Evolutionary conservation across 176 grass and related monocot species (phyloP), one percentile per base, ranked within the genome.

Genomic region (Pharus latifolius): DNA sequence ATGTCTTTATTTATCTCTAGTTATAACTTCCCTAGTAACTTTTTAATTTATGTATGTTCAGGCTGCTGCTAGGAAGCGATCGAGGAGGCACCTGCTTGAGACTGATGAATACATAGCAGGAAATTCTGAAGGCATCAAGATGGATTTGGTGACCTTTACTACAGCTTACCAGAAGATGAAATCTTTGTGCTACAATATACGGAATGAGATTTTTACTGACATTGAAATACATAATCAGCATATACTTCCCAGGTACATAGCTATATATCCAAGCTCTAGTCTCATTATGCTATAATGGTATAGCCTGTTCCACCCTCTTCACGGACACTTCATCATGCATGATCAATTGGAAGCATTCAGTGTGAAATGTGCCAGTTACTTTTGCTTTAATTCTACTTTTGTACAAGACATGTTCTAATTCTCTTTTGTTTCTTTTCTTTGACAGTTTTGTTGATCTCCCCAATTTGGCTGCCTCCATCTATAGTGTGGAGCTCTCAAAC

Each of bases 141-240:
- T 88, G 76, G 90, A 94, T 78, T 62, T 87, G 60, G 87, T 99
- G 42, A 80, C 81, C 6, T 78, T 88, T 75, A 74, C 87, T 25
- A 88, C 90, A 1, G 90, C 90, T 60, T 99, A 99, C 69, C 87
- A 88, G 64, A 99, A 94, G 63, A 87, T 99, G 80, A 99, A 82
- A 62, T 86, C 84, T 20, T 88, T 99, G 47, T 99, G 95, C 82
- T 80, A 76, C 80, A 99, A 94, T 74, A 71, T 92, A 29, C 84
- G 84, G 5, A 83, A 82, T 73, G 95, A 99, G 77, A 99, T 99
- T 55, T 99, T 91, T 83, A 99, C 84, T 7, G 95, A 99, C 76
- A 99, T 99, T 56, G 90, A 99, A 90, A 94, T 99, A 70, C 95
- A 99, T 73, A 91, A 99, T 78, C 87, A 94, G 4, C 95, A 99